phyloP scores from a whole-genome alignment of 2,329 filamentous ascomycete species.

The Didymella arachidicola region DNA sequence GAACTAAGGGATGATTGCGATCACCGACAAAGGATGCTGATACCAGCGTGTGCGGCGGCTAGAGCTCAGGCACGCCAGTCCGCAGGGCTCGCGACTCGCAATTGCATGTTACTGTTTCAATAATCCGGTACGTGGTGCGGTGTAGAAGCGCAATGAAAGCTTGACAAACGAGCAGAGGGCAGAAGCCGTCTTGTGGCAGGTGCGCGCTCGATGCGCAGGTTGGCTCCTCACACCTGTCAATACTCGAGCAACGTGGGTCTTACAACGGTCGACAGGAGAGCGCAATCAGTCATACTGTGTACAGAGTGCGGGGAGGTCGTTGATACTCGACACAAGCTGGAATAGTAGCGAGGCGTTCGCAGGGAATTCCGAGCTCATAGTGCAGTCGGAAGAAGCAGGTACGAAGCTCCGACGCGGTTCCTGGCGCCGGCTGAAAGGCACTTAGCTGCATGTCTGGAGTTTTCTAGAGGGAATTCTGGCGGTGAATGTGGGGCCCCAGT shows the following conservation, averaged over 20 bases:
- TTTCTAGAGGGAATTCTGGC: conserved; percentile 17
- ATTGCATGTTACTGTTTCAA: neutral
- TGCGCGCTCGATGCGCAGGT: neutral
- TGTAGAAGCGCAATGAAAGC: neutral
- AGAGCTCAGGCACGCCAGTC: neutral
- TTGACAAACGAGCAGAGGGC: neutral
- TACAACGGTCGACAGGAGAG: neutral
- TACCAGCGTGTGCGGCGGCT: neutral
- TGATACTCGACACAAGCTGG: neutral
- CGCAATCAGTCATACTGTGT: neutral
- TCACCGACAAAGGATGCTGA: neutral
- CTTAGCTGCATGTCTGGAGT: conserved; percentile 9
- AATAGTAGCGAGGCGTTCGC: conserved; percentile 1
- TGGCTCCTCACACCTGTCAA: neutral
- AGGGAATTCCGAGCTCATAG: conserved; percentile 1
- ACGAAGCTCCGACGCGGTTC: conserved; percentile 2
- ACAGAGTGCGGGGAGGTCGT: conserved; percentile 1
- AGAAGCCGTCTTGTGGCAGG: neutral
- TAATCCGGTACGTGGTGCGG: neutral
- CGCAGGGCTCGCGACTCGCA: neutral
- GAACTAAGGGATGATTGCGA: neutral
- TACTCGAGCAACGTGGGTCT: neutral
- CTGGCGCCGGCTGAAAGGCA: conserved; percentile 14
- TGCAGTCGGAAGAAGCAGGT: conserved; percentile 9
- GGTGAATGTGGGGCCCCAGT: conserved; percentile 20